Base-by-base conservation (phyloP, 495 filamentous ascomycete genomes). In the Cryomyces minteri region DNA sequence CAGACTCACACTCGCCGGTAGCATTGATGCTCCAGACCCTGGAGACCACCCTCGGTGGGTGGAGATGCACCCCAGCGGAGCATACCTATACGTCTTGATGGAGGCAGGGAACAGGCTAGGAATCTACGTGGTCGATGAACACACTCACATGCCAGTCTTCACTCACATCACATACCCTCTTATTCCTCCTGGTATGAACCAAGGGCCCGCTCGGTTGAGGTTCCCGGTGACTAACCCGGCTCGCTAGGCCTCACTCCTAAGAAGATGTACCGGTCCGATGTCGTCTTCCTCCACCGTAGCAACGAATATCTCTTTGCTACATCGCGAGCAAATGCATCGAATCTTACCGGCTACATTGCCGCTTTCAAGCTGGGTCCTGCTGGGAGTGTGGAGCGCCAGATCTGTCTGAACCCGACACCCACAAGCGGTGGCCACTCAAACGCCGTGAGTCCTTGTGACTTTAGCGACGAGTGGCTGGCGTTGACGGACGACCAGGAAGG, bases 401-500 rank as follows among this genome's bases (percentile, higher is more conserved):
- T 87, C 37, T 82, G 72, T 48, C 68, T 90, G 47, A 83, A 82
- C 60, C 82, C 82, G 4, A 90, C 84, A 14, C 82, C 82, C 7
- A 90, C 82, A 6, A 84, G 79, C 54, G 84, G 84, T 34, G 84
- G 84, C 0, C 84, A 90, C 62, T 84, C 79, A 43, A 90, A 90
- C 55, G 82, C 82, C 0, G 82, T 88, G 31, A 74, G 72, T 49
- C 82, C 82, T 3, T 83, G 79, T 56, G 72, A 77, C 50, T 90
- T 81, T 70, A 81, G 71, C 50, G 82, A 90, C 50, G 82, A 88
- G 65, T 90, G 79, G 79, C 47, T 90, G 31, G 84, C 84, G 7
- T 70, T 90, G 52, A 85, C 80, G 42, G 84, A 90, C 51, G 83
- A 90, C 54, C 79, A 87, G 65, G 71, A 82, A 45, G 84, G 83